A percentile compares a stretch with the other conserved stretches of the same genome.
phyloP scores from a whole-genome alignment of 1,139 yeast species.

The Saccharomyces hybrid region DNA sequence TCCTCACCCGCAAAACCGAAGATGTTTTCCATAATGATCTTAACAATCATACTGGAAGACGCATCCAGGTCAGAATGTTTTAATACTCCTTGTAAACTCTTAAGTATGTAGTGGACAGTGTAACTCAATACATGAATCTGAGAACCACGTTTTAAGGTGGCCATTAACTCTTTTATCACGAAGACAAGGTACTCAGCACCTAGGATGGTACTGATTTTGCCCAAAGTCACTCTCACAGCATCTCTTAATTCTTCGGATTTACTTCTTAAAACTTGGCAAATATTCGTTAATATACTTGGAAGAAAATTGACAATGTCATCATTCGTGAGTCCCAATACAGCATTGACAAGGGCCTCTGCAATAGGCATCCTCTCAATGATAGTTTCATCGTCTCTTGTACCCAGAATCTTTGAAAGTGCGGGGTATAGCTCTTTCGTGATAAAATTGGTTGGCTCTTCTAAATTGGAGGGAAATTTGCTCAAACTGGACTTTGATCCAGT shows the following conservation, averaged over 20 bases:
- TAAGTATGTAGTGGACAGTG: conserved; percentile 69
- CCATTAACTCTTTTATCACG: conserved; percentile 65
- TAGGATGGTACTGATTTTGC: conserved; percentile 53
- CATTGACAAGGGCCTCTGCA: conserved; percentile 73
- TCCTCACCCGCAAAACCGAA: conserved; percentile 93
- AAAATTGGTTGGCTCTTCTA: conserved; percentile 44
- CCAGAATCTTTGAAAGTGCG: conserved; percentile 51
- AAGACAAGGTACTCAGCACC: conserved; percentile 73
- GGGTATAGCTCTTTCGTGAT: conserved; percentile 57
- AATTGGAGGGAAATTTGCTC: conserved; percentile 34
- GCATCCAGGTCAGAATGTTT: conserved; percentile 72
- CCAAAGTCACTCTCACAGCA: conserved; percentile 69
- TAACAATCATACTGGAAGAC: conserved; percentile 53
- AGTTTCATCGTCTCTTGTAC: conserved; percentile 68
- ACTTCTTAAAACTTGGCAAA: conserved; percentile 83
- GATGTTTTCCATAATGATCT: conserved; percentile 80
- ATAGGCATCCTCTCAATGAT: conserved; percentile 68
- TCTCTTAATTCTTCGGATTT: conserved; percentile 87
- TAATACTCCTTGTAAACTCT: conserved; percentile 42
- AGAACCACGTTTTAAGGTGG: conserved; percentile 81
- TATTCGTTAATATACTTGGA: conserved; percentile 75
- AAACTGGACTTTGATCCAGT: conserved; percentile 15
- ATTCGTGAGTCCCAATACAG: conserved; percentile 56
- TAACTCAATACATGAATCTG: conserved; percentile 90
- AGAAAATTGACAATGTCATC: conserved; percentile 51